Evolutionary conservation across 1,284 basidiomycete species (phyloP).

Genomic region (Trichosporon asahii): DNA sequence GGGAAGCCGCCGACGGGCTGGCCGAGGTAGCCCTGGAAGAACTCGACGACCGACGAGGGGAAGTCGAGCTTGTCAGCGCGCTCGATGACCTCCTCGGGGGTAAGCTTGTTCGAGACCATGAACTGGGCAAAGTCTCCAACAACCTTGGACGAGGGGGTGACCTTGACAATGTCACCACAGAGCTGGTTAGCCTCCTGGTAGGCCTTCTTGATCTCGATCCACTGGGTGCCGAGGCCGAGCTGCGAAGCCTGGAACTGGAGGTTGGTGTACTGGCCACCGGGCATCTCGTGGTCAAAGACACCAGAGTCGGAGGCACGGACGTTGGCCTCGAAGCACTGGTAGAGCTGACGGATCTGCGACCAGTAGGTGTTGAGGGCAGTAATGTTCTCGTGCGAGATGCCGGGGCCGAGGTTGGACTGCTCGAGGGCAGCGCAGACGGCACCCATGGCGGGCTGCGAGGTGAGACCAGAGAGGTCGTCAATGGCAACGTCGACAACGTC

Average conservation of each 20-base stretch:
- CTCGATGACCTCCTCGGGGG: conserved; percentile 79
- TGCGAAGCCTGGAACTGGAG: conserved; percentile 97
- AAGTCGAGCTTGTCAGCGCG: conserved; percentile 90
- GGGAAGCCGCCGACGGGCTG: conserved; percentile 98
- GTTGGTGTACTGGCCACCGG: conserved; percentile 89
- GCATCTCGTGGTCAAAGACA: conserved; percentile 99
- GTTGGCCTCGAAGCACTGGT: conserved; percentile 97
- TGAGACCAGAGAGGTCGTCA: conserved; percentile 97
- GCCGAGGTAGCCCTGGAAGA: conserved; percentile 97
- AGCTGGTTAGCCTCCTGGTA: conserved; percentile 96
- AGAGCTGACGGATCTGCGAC: conserved; percentile 94
- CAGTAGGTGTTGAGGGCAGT: conserved; percentile 98
- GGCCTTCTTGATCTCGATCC: conserved; percentile 97
- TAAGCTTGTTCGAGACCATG: conserved; percentile 94
- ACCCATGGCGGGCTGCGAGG: conserved; percentile 98
- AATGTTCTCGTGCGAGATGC: conserved; percentile 95
- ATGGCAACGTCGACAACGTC: conserved; percentile 98
- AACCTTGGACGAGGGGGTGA: conserved; percentile 98
- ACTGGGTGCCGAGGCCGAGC: conserved; percentile 94
- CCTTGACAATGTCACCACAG: conserved; percentile 98
- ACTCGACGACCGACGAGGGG: conserved; percentile 92
- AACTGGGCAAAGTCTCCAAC: conserved; percentile 99
- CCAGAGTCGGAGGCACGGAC: conserved; percentile 94
- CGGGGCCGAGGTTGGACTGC: conserved; percentile 90
- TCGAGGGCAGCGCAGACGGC: conserved; percentile 91